These are phyloP conservation scores for Saccharomycopsis phalli DNA, from an alignment of 1,139 yeast species.

Conservation along the genomic window DNA sequence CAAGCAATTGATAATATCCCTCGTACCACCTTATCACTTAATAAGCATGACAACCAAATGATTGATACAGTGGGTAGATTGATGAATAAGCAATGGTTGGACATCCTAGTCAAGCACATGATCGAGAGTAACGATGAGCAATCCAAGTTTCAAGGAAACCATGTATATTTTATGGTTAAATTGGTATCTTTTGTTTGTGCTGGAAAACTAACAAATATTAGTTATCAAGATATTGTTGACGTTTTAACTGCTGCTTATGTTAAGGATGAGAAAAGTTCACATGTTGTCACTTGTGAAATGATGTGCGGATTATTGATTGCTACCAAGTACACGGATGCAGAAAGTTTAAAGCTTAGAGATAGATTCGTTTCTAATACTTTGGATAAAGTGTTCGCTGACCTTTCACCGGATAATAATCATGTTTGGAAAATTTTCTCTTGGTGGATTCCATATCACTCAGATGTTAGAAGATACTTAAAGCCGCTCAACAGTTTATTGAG, in stretches of 20 bases:
- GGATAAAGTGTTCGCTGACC: conserved; percentile 42
- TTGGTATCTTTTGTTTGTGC: conserved; percentile 36
- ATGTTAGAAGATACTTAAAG: conserved; percentile 56
- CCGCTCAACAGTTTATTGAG: conserved; percentile 40
- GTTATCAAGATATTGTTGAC: conserved; percentile 38
- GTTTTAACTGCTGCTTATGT: conserved; percentile 45
- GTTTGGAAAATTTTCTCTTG: conserved; percentile 75
- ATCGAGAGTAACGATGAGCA: conserved; percentile 58
- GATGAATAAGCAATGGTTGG: conserved; percentile 53
- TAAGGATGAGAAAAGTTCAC: conserved; percentile 55
- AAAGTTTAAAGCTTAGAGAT: conserved; percentile 36
- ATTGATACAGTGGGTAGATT: conserved; percentile 32
- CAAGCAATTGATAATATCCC: conserved; percentile 35
- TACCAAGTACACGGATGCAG: conserved; percentile 32
- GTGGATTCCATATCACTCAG: conserved; percentile 64
- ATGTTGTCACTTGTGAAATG: conserved; percentile 54
- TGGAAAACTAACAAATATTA: conserved; percentile 31
- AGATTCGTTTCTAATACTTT: conserved; percentile 38
- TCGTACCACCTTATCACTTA: conserved; percentile 30
- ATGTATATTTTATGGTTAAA: conserved; percentile 45
- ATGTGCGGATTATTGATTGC: conserved; percentile 49
- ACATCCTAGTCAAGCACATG: conserved; percentile 43
- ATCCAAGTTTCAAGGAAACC: conserved; percentile 52
- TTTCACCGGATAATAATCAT: conserved; percentile 67
- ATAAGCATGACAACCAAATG: conserved; percentile 30